Evolutionary conservation across 2,329 filamentous ascomycete genomes (phyloP).

Genomic region (Alternaria burnsii): DNA sequence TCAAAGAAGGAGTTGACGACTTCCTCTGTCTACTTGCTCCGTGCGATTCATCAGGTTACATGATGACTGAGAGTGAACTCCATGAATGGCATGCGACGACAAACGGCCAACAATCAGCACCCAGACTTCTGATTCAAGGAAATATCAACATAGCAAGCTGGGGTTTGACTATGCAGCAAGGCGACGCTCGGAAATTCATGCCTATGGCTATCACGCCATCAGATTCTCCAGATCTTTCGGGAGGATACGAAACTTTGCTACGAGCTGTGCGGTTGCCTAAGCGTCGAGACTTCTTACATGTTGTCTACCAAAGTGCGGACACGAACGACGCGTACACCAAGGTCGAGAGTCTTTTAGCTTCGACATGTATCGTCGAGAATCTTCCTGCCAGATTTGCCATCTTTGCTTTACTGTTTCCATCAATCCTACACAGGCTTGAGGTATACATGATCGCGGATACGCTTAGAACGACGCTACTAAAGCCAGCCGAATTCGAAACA

Average conservation of each 20-base stretch:
- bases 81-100: slow-evolving; percentile 27
- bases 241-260: slow-evolving; percentile 13
- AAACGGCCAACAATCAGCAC: slow-evolving; percentile 18
- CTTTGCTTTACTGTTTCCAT: slow-evolving; percentile 72
- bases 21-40: slow-evolving; percentile 44
- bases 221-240: not conserved
- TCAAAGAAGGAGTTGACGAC: slow-evolving; percentile 35
- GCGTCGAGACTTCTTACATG: slow-evolving; percentile 68
- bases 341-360: slow-evolving; percentile 59
- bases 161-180: slow-evolving; percentile 34
- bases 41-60: slow-evolving; percentile 18
- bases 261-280: slow-evolving; percentile 57
- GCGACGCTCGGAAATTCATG: slow-evolving; percentile 37
- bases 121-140: slow-evolving; percentile 20
- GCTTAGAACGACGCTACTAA: slow-evolving; percentile 65
- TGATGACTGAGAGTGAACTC: slow-evolving; percentile 20
- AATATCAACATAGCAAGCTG: slow-evolving; percentile 21
- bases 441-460: slow-evolving; percentile 68
- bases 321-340: slow-evolving; percentile 49
- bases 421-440: slow-evolving; percentile 75
- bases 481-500: slow-evolving; percentile 59
- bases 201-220: not conserved
- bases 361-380: slow-evolving; percentile 58
- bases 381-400: slow-evolving; percentile 58
- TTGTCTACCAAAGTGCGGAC: slow-evolving; percentile 13